Evolutionary conservation across 75 land plant species (phyloP).

Genomic region (Sequoiadendron giganteum): DNA sequence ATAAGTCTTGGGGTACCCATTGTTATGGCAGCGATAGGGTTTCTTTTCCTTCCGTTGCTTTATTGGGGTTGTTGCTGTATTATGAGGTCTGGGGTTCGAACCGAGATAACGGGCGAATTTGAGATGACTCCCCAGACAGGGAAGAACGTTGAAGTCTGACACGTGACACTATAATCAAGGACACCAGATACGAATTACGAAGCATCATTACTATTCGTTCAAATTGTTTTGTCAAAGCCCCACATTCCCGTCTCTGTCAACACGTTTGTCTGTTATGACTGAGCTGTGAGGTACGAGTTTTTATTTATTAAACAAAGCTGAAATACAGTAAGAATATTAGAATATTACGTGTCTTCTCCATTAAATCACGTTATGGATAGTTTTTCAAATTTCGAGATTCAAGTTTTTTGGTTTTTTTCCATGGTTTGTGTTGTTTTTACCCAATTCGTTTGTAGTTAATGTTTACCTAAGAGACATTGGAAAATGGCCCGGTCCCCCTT

Average conservation of each 20-base stretch:
- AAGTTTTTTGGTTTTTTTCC: too few species aligned
- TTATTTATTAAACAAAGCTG: too few species aligned
- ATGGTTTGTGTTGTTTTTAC: too few species aligned
- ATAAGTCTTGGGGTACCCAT: background rate
- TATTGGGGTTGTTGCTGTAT: background rate
- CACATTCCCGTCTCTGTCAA: background rate
- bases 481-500: too few species aligned
- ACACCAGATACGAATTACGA: background rate
- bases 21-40: background rate
- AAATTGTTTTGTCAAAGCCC: background rate
- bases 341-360: too few species aligned
- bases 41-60: background rate
- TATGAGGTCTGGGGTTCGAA: background rate
- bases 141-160: background rate
- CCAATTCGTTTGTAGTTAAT: too few species aligned
- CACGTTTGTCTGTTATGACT: too few species aligned
- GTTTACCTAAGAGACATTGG: too few species aligned
- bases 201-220: background rate
- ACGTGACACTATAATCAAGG: background rate
- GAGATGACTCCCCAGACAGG: background rate
- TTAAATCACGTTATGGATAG: too few species aligned
- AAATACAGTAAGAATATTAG: too few species aligned
- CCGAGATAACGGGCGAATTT: background rate
- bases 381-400: too few species aligned
- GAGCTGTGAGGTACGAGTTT: too few species aligned